These are phyloP conservation scores for Sugiyamaella valdiviana DNA, from an alignment of 805 yeast genomes.

Conservation along the genomic window DNA sequence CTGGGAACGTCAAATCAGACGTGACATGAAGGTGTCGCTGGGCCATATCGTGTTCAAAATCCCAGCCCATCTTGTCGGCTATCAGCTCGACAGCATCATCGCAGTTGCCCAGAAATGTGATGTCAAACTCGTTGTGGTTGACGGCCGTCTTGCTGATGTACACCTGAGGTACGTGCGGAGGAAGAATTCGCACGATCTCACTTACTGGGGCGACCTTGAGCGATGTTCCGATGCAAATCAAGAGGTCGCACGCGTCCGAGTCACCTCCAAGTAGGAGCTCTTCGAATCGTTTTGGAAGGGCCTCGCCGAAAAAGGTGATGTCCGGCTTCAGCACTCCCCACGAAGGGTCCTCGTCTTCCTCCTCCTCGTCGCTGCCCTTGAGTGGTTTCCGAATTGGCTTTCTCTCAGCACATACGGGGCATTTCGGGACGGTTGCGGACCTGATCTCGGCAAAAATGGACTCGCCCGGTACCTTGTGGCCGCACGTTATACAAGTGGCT, in stretches of 20 bases:
- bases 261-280: slow-evolving; percentile 46
- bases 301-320: slow-evolving; percentile 87
- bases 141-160: slow-evolving; percentile 73
- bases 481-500: slow-evolving; percentile 79
- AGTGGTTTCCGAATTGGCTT: slow-evolving; percentile 19
- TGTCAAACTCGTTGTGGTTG: slow-evolving; percentile 71
- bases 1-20: slow-evolving; percentile 16
- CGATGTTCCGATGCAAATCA: slow-evolving; percentile 85
- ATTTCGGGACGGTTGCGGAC: slow-evolving; percentile 55
- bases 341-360: slow-evolving; percentile 24
- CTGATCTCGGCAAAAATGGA: slow-evolving; percentile 56
- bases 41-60: slow-evolving; percentile 42
- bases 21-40: slow-evolving; percentile 12
- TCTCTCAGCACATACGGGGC: slow-evolving; percentile 52
- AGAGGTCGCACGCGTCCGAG: slow-evolving; percentile 61
- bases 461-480: slow-evolving; percentile 58
- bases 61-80: slow-evolving; percentile 53
- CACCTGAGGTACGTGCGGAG: slow-evolving; percentile 73
- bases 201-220: slow-evolving; percentile 89
- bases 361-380: slow-evolving; percentile 30
- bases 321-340: slow-evolving; percentile 89
- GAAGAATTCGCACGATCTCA: slow-evolving; percentile 71
- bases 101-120: slow-evolving; percentile 69
- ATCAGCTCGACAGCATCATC: slow-evolving; percentile 74
- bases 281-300: slow-evolving; percentile 66